Conservation (phyloP, 495 filamentous ascomycete species). For the Lasiosphaeria ovina region DNA sequence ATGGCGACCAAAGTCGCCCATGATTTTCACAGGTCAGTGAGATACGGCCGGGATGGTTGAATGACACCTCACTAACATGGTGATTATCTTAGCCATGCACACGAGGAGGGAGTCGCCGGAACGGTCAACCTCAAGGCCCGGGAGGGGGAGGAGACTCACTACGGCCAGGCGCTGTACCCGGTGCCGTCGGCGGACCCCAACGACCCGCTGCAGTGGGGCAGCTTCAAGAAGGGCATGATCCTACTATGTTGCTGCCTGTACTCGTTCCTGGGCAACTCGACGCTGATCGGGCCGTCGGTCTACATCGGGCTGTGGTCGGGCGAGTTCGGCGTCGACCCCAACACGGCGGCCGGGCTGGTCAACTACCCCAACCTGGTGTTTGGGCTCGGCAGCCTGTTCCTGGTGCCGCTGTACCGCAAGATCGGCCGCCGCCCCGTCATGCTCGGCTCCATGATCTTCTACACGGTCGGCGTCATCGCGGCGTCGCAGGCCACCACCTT, state of each 20-base stretch:
- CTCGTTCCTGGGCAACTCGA: constrained; percentile 57
- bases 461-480: constrained; percentile 29
- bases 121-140: constrained; percentile 53
- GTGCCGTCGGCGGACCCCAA: constrained; percentile 60
- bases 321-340: constrained; percentile 48
- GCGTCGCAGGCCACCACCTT: constrained; percentile 26
- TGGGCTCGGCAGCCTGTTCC: constrained; percentile 52
- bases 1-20: constrained; percentile 8
- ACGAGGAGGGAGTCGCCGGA: constrained; percentile 56
- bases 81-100: constrained; percentile 46
- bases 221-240: constrained; percentile 56
- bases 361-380: constrained; percentile 59
- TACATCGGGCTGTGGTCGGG: constrained; percentile 55
- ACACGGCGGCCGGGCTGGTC: constrained; percentile 52
- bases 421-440: constrained; percentile 58
- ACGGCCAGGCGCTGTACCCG: constrained; percentile 59
- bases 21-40: constrained; percentile 12
- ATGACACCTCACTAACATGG: background rate
- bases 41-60: background rate
- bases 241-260: constrained; percentile 51
- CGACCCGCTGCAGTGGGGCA: constrained; percentile 59
- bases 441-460: constrained; percentile 43
- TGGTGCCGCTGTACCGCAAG: constrained; percentile 57
- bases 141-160: constrained; percentile 59
- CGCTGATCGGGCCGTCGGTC: constrained; percentile 52